Conservation (phyloP, 139 green algal species). For the Auxenochlorella pyrenoidosa region DNA sequence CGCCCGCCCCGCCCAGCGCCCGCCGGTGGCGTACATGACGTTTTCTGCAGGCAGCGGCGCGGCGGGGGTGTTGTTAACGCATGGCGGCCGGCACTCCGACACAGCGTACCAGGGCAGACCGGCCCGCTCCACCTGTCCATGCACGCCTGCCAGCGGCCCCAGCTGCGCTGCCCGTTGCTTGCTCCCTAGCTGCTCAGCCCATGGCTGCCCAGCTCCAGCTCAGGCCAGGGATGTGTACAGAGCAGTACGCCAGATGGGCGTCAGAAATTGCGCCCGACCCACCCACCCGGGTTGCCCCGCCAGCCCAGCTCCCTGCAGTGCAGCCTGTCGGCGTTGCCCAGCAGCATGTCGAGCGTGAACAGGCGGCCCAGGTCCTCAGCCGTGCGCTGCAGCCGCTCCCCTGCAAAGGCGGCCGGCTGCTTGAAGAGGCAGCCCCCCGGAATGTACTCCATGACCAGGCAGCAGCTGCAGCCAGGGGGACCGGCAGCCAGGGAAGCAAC, state of each 20-base stretch:
- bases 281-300: conserved; percentile 74
- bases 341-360: conserved; percentile 67
- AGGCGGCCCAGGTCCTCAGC: conserved; percentile 64
- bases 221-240: neutral
- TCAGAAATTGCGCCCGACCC: conserved; percentile 35
- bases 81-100: too few species aligned
- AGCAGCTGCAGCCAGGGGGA: conserved; percentile 48
- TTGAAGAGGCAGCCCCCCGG: conserved; percentile 59
- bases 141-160: too few species aligned
- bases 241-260: too few species aligned
- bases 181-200: too few species aligned
- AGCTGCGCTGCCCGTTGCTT: too few species aligned
- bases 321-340: conserved; percentile 87
- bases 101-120: too few species aligned
- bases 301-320: conserved; percentile 76
- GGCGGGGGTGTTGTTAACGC: too few species aligned
- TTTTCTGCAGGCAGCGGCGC: conserved; percentile 31
- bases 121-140: too few species aligned
- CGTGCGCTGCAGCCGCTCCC: conserved; percentile 25
- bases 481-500: neutral
- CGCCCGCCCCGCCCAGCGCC: conserved; percentile 43
- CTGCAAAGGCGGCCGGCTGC: conserved; percentile 49
- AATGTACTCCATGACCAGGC: conserved; percentile 83
- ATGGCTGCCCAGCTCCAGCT: too few species aligned
- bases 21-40: conserved; percentile 40